Base-by-base conservation (phyloP, 352 stramenopile species). In the Sclerospora graminicola region DNA sequence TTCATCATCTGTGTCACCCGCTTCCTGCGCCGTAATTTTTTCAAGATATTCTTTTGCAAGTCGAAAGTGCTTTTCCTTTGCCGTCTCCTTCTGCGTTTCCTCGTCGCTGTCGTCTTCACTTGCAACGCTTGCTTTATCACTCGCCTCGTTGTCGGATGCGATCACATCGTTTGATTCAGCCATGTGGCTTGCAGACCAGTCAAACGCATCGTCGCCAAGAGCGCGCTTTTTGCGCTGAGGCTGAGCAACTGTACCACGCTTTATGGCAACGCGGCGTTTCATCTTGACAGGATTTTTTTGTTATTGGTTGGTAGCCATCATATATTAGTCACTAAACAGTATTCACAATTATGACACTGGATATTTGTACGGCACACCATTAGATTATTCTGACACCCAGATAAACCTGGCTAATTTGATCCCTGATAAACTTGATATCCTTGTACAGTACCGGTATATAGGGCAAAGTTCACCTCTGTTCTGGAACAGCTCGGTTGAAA, bases 31-130 rank as follows among this genome's bases (percentile, higher is more conserved):
- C 35, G 71, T 84, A 46, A 95, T 75, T 60, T 89, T 94, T 49
- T 44, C 62, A 45, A 96, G 41, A 51, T 95, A 94, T 34, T 90
- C 71, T 60, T 94, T 94, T 13, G 86, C 84, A 37, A 96, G 60
- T 3, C 86, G 75, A 50, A 95, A 59, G 34, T 83, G 78, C 63
- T 87, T 94, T 54, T 96, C 83, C 61, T 95, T 78, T 11, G 73
- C 73, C 6, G 79, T 91, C 63, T 96, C 85, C 21, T 83, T 66
- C 6, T 54, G 52, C 52, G 88, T 66, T 13, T 88, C 69, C 30
- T 75, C 64, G 11, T 86, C 74, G 9, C 85, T 66, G 0, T 77
- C 65, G 38, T 63, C 59, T 18, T 71, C 62, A n/a, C 34, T 36
- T 6, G 46, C 44, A 27, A 36, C 41, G 36, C 45, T 51, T 23